Percentiles rank a stretch among this genome's conserved stretches.
Evolutionary conservation across 2,329 filamentous ascomycete genomes (phyloP).

Genomic region (Stemphylium vesicarium): DNA sequence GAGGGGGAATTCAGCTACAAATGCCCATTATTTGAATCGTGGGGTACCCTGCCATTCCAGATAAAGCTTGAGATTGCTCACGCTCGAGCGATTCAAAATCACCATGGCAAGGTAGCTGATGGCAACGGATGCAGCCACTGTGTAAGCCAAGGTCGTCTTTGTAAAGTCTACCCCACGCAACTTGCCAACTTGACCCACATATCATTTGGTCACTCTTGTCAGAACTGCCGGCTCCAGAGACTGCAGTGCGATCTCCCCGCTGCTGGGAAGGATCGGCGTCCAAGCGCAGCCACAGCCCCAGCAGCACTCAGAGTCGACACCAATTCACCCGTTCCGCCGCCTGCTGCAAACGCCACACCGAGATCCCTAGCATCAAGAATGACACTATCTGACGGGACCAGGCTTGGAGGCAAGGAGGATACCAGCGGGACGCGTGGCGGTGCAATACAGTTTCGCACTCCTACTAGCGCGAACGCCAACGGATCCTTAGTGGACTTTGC

Average conservation of each 20-base stretch:
- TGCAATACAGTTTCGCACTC: neutral
- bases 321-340: too few relatives aligned
- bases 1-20: slow-evolving; percentile 6
- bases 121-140: slow-evolving; percentile 9
- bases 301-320: neutral
- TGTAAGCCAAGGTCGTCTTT: slow-evolving; percentile 3
- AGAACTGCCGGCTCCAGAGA: slow-evolving; percentile 10
- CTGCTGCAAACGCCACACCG: too few relatives aligned
- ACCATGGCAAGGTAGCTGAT: slow-evolving; percentile 5
- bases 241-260: slow-evolving; percentile 3
- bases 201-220: slow-evolving; percentile 8
- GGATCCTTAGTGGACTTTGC: neutral
- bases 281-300: neutral
- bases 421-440: too few relatives aligned
- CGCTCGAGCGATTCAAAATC: slow-evolving; percentile 14
- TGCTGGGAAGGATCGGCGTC: neutral
- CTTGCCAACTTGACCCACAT: slow-evolving; percentile 1
- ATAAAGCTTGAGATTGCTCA: slow-evolving; percentile 14
- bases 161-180: slow-evolving; percentile 11
- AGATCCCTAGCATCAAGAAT: too few relatives aligned
- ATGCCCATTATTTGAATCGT: neutral
- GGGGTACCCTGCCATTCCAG: slow-evolving; percentile 1
- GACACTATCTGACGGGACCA: too few relatives aligned
- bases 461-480: neutral
- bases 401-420: too few relatives aligned